These are phyloP conservation scores for Calonectria fujianensis DNA, from an alignment of 2,329 filamentous ascomycete species.

Conservation along the genomic window DNA sequence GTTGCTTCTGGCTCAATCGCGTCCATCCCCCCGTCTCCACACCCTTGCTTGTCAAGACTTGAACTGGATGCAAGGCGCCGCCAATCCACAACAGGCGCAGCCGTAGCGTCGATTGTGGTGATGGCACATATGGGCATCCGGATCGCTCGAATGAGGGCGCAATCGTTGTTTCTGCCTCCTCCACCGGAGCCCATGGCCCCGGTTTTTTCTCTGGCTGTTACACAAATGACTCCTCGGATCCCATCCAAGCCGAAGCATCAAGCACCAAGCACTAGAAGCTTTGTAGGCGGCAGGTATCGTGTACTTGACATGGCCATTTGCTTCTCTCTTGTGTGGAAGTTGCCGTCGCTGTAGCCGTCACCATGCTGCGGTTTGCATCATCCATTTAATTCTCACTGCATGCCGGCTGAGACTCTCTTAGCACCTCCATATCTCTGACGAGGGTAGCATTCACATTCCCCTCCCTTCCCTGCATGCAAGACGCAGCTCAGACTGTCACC, in stretches of 20 bases:
- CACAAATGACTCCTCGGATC: slow-evolving; percentile 15
- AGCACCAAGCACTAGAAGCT: background rate
- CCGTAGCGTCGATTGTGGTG: slow-evolving; percentile 20
- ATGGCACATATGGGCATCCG: slow-evolving; percentile 4
- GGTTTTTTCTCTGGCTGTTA: slow-evolving; percentile 3
- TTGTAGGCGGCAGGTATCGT: slow-evolving; percentile 1
- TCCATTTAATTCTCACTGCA: background rate
- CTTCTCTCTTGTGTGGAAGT: background rate
- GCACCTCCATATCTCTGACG: slow-evolving; percentile 1
- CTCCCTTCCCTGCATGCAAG: slow-evolving; percentile 6
- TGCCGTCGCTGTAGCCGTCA: slow-evolving; percentile 1
- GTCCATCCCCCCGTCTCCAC: background rate
- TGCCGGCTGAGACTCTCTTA: background rate
- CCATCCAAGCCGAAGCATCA: background rate
- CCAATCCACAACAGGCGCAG: slow-evolving; percentile 10
- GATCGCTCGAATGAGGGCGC: slow-evolving; percentile 23
- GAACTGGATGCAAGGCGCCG: slow-evolving; percentile 3
- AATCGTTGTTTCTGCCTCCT: slow-evolving; percentile 8
- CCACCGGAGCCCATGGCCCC: background rate
- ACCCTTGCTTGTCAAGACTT: background rate
- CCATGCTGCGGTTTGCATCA: slow-evolving; percentile 11
- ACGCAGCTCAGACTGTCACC: background rate
- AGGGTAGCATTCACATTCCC: background rate
- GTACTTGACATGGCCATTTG: background rate
- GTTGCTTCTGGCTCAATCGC: background rate